Conservation (phyloP, 768 basidiomycete species). For the Suillus cothurnatus region DNA sequence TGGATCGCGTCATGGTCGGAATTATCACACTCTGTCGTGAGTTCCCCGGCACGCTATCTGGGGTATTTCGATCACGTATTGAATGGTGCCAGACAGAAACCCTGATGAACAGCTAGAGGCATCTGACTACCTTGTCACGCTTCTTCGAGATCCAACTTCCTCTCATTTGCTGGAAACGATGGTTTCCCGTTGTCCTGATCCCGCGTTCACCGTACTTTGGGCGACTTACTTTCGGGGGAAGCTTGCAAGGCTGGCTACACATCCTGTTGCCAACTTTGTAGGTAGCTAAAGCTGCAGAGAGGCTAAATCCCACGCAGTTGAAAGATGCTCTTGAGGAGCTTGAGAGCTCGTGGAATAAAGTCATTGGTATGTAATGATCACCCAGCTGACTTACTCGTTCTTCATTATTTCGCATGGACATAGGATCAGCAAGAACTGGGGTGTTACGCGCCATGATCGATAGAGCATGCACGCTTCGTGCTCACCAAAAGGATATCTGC, state of each 20-base stretch:
- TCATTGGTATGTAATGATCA: slow-evolving; percentile 61
- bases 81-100: slow-evolving; percentile 39
- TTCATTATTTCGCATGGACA: neutral
- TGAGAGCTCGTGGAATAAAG: slow-evolving; percentile 53
- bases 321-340: slow-evolving; percentile 61
- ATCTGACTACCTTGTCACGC: slow-evolving; percentile 79
- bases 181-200: slow-evolving; percentile 59
- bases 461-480: slow-evolving; percentile 51
- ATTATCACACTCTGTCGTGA: slow-evolving; percentile 66
- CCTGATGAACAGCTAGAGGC: slow-evolving; percentile 43
- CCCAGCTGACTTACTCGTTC: neutral
- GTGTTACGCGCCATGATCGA: slow-evolving; percentile 79
- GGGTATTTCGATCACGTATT: slow-evolving; percentile 7
- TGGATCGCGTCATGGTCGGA: slow-evolving; percentile 81
- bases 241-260: slow-evolving; percentile 69
- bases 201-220: slow-evolving; percentile 74
- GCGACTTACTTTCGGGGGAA: slow-evolving; percentile 74
- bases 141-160: slow-evolving; percentile 84
- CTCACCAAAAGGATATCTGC: slow-evolving; percentile 50
- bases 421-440: slow-evolving; percentile 74
- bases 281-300: slow-evolving; percentile 73
- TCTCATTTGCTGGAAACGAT: slow-evolving; percentile 90
- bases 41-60: slow-evolving; percentile 26
- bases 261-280: slow-evolving; percentile 97
- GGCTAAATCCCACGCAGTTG: slow-evolving; percentile 60